A percentile compares a stretch with the other conserved stretches of the same genome.
These are phyloP conservation scores for Ustulina deusta DNA, from an alignment of 2,329 filamentous ascomycete species.

Conservation along the genomic window DNA sequence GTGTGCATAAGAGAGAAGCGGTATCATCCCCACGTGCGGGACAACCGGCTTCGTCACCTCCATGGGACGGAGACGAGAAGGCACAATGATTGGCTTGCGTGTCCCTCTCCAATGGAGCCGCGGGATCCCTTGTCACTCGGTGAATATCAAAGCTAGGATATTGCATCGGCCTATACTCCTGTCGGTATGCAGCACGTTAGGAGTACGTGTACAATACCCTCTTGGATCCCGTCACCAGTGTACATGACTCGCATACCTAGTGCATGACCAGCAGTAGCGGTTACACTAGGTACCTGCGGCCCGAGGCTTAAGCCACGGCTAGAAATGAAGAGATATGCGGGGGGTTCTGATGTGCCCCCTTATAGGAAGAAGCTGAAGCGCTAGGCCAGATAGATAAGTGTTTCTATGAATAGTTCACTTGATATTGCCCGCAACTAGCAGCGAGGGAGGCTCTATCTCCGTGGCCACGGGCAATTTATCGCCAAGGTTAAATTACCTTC, in stretches of 20 bases:
- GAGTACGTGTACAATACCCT: conserved; percentile 25
- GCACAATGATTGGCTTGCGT: conserved; percentile 16
- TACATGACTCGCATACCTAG: conserved; percentile 4
- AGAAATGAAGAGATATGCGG: conserved; percentile 11
- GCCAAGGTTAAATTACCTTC: conserved; percentile 7
- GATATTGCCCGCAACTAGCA: neutral
- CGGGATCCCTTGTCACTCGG: conserved; percentile 10
- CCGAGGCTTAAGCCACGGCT: neutral
- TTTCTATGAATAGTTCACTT: conserved; percentile 32
- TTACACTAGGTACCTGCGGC: neutral
- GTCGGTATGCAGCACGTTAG: conserved; percentile 18
- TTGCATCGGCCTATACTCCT: conserved; percentile 12
- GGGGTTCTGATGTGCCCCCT: neutral
- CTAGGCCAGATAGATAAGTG: neutral
- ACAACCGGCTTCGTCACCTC: conserved; percentile 15
- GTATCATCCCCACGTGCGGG: conserved; percentile 31
- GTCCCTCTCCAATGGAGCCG: conserved; percentile 24
- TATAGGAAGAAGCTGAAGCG: conserved; percentile 15
- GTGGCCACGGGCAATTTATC: conserved; percentile 9
- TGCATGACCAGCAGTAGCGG: conserved; percentile 12
- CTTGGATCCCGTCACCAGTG: neutral
- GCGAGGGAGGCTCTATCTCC: conserved; percentile 17
- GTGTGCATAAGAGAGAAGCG: conserved; percentile 1
- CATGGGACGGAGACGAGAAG: conserved; percentile 3
- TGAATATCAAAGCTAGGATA: conserved; percentile 10